Conservation (phyloP, 768 basidiomycete genomes). For the Boletus bicolor region DNA sequence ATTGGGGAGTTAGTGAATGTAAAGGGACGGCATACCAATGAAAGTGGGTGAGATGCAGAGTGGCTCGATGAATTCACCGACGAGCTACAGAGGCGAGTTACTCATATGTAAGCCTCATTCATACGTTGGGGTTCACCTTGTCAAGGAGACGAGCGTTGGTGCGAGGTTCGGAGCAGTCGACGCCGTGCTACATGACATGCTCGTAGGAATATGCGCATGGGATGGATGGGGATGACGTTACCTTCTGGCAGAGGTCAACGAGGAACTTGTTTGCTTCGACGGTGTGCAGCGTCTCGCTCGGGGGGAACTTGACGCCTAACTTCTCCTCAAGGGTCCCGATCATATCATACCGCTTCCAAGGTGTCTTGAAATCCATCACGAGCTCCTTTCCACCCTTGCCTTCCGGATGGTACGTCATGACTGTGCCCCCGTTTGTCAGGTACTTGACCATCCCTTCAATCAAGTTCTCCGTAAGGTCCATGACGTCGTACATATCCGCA, state of each 20-base stretch:
- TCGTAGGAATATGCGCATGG: neutral
- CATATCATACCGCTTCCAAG: slow-evolving; percentile 99
- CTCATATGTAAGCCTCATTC: neutral
- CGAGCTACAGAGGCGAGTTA: slow-evolving; percentile 54
- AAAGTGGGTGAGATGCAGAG: slow-evolving; percentile 96
- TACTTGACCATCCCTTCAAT: slow-evolving; percentile 88
- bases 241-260: slow-evolving; percentile 80
- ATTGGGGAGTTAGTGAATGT: neutral
- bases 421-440: slow-evolving; percentile 77
- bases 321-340: slow-evolving; percentile 95
- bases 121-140: slow-evolving; percentile 52
- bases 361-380: slow-evolving; percentile 82
- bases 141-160: slow-evolving; percentile 94
- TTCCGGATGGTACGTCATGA: slow-evolving; percentile 86
- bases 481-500: slow-evolving; percentile 97
- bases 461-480: slow-evolving; percentile 94
- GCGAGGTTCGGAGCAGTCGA: slow-evolving; percentile 93
- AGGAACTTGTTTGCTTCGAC: slow-evolving; percentile 87
- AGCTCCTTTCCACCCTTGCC: slow-evolving; percentile 80
- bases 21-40: slow-evolving; percentile 56
- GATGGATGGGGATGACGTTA: slow-evolving; percentile 23
- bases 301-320: slow-evolving; percentile 86
- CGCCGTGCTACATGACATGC: slow-evolving; percentile 64
- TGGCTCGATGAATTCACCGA: slow-evolving; percentile 96
- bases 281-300: slow-evolving; percentile 86